Percentiles rank a stretch among this genome's conserved stretches.
These are phyloP conservation scores for Cyberlindnera mycetangii DNA, from an alignment of 805 yeast species.

Conservation along the genomic window DNA sequence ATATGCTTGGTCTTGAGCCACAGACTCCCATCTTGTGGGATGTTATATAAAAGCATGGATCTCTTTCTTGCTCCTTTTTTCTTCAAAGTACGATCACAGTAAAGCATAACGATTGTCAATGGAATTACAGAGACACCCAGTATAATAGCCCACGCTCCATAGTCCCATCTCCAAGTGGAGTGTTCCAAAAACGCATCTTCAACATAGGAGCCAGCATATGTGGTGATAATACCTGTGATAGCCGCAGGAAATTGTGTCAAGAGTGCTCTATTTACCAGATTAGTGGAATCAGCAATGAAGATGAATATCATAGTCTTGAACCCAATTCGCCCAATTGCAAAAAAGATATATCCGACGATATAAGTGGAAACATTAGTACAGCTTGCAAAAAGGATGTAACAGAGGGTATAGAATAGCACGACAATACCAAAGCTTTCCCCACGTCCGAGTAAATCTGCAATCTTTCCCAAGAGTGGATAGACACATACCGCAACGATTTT, in stretches of 20 bases:
- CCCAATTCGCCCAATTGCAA: conserved; percentile 37
- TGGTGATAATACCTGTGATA: conserved; percentile 28
- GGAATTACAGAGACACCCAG: conserved; percentile 25
- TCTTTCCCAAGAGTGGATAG: conserved; percentile 37
- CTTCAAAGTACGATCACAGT: conserved; percentile 22
- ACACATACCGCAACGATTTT: conserved; percentile 36
- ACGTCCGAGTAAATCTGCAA: conserved; percentile 37
- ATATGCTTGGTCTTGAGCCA: conserved; percentile 15
- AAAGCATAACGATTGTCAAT: conserved; percentile 24
- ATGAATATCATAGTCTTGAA: conserved; percentile 34
- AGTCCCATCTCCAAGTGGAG: conserved; percentile 49
- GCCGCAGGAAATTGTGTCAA: conserved; percentile 36
- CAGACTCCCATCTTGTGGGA: conserved; percentile 20
- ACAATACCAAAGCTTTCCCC: conserved; percentile 36
- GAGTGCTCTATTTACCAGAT: conserved; percentile 36
- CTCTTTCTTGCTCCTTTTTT: conserved; percentile 10
- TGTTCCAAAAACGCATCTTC: conserved; percentile 31
- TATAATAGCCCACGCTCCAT: conserved; percentile 43
- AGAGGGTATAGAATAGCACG: conserved; percentile 30
- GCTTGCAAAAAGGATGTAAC: conserved; percentile 35
- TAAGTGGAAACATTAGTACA: conserved; percentile 33
- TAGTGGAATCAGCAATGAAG: conserved; percentile 37
- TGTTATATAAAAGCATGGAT: conserved; percentile 10
- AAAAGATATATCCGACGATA: conserved; percentile 34
- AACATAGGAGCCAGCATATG: conserved; percentile 29